Base-by-base conservation (phyloP, 2,329 filamentous ascomycete genomes). In the Pestalotiopsis sp. region DNA sequence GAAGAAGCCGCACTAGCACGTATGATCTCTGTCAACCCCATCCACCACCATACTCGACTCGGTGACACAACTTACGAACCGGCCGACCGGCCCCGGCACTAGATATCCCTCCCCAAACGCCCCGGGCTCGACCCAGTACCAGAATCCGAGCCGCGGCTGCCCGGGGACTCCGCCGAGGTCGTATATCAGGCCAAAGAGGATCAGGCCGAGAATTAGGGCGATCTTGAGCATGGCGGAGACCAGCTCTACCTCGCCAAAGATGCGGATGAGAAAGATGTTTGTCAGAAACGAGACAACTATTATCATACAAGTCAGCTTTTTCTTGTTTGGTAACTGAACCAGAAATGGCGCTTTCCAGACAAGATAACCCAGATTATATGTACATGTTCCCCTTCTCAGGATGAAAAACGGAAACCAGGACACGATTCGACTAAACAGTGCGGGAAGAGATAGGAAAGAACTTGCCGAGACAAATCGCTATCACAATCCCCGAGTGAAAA, bases 61-160 rank as follows among this genome's bases (percentile, higher is more conserved):
- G 17, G 4, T 4, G 17, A 7, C 2, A 41, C 4, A 4, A 52
- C 61, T 64, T 2, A 83, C 72, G 69, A 84, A 82, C 0, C 80
- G 77, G 13, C 67, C 70, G 5, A 68, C 70, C 65, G 75, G 71
- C 1, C 82, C 82, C 0, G 17, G 23, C 5, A 76, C 76, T 9
- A 73, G 74, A 41, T 82, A 79, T 49, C 83, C 84, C 3, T 77
- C 73, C 25, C 80, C 82, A 74, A 86, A 86, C 0, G 85, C 84
- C 6, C 85, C 85, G 0, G 85, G 85, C 5, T 81, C 69, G 13
- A 81, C 82, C 84, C 85, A 87, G 75, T 85, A 87, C 39, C 83
- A 78, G 74, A 86, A 86, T 2, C 85, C 85, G 69, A 83, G 84
- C 56, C 82, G 78, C 70, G 86, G 82, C 72, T 84, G 79, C 67